These are phyloP conservation scores for Hansenula lynferdii DNA, from an alignment of 1,139 yeast species.

Conservation along the genomic window DNA sequence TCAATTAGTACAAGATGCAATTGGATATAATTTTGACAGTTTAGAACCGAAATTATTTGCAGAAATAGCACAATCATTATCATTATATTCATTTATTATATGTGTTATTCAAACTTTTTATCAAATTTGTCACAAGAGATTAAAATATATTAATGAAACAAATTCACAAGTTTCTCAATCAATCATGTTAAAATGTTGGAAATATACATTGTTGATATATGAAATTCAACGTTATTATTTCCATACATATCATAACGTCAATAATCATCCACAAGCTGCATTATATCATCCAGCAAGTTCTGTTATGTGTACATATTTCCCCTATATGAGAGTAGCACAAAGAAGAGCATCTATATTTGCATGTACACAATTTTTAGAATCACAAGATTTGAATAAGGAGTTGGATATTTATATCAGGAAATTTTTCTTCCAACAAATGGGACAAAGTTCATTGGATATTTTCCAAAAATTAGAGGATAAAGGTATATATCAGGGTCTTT, in stretches of 20 bases:
- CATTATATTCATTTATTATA: constrained; percentile 6
- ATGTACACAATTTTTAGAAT: neutral
- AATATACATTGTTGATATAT: neutral
- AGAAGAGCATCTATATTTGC: neutral
- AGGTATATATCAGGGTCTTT: neutral
- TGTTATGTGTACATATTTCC: neutral
- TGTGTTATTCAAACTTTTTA: constrained; percentile 9
- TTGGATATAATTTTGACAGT: constrained; percentile 5
- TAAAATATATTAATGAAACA: constrained; percentile 8
- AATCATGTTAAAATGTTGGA: neutral
- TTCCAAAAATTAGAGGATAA: too few species aligned
- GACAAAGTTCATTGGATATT: too few species aligned
- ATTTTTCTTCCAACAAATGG: too few species aligned
- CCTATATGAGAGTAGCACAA: neutral
- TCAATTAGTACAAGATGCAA: constrained; percentile 7
- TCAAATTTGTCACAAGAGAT: constrained; percentile 11
- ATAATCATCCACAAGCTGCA: too few species aligned
- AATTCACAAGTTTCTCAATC: neutral
- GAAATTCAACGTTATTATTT: neutral
- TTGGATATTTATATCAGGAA: too few species aligned
- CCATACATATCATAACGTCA: neutral
- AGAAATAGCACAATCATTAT: constrained; percentile 7
- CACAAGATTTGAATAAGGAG: too few species aligned
- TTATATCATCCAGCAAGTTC: neutral
- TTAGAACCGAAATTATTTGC: constrained; percentile 6